Evolutionary conservation across 352 stramenopile species (phyloP).

Genomic region (Phytophthora sp.): DNA sequence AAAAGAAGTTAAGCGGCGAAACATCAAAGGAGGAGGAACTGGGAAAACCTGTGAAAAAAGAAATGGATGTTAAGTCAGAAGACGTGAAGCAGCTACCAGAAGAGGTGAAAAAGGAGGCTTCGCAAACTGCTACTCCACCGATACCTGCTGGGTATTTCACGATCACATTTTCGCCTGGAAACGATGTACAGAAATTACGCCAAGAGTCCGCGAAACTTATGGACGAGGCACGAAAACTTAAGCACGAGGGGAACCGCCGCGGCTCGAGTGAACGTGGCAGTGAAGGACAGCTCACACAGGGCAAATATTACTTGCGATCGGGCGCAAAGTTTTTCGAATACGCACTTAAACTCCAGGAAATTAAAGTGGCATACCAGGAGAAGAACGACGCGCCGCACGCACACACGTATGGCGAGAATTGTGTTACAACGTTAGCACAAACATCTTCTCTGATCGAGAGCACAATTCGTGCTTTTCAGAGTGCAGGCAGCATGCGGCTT

Average conservation of each 20-base stretch:
- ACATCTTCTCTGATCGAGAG: constrained; percentile 84
- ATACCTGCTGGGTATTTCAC: constrained; percentile 46
- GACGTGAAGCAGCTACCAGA: constrained; percentile 31
- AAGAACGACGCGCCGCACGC: constrained; percentile 70
- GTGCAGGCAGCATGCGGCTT: constrained; percentile 60
- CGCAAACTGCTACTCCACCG: background rate
- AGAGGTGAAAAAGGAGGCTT: constrained; percentile 38
- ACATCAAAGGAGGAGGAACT: constrained; percentile 30
- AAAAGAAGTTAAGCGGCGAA: constrained; percentile 62
- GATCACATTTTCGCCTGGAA: constrained; percentile 43
- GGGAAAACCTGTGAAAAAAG: constrained; percentile 30
- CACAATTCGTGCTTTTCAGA: constrained; percentile 72
- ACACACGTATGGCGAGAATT: constrained; percentile 65
- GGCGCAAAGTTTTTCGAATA: constrained; percentile 88
- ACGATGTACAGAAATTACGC: constrained; percentile 62
- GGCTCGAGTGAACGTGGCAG: constrained; percentile 48
- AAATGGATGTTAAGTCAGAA: constrained; percentile 45
- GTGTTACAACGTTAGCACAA: constrained; percentile 72
- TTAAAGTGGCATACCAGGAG: constrained; percentile 83
- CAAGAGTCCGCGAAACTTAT: constrained; percentile 59
- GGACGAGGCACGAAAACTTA: constrained; percentile 73
- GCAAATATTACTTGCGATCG: constrained; percentile 76
- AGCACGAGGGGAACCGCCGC: constrained; percentile 81
- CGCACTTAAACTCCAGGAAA: constrained; percentile 76
- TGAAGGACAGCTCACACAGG: constrained; percentile 62